Evolutionary conservation across 257 asterid species (phyloP).

Genomic region (Fraxinus cuspidata): DNA sequence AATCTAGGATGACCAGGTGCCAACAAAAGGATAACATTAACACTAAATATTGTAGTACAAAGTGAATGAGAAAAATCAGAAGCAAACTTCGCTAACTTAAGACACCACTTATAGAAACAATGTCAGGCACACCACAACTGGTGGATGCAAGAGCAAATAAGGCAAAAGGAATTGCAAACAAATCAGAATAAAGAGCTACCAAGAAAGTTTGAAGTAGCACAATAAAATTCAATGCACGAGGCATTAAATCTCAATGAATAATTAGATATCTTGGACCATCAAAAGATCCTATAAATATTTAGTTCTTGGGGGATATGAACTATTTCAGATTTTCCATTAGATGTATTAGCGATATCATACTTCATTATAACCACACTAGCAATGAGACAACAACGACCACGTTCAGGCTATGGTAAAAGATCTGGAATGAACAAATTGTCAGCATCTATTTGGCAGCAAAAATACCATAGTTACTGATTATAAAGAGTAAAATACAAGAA

Average conservation of each 20-base stretch:
- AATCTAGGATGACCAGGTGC: neutral
- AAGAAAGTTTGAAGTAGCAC: neutral
- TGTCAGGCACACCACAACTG: neutral
- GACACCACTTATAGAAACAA: slow-evolving; percentile 1
- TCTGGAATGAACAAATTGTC: neutral
- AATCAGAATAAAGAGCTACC: slow-evolving; percentile 6
- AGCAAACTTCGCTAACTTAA: neutral
- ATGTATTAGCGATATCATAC: neutral
- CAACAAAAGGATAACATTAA: slow-evolving; percentile 3
- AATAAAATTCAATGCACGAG: slow-evolving; percentile 3
- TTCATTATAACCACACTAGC: slow-evolving; percentile 3
- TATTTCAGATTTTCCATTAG: neutral
- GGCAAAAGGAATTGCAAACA: neutral
- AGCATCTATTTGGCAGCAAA: neutral
- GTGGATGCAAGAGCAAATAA: neutral
- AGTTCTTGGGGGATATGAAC: neutral
- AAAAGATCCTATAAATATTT: neutral
- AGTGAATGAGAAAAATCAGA: slow-evolving; percentile 2
- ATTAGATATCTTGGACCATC: neutral
- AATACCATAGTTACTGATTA: neutral
- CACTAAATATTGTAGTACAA: slow-evolving; percentile 1
- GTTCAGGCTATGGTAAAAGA: neutral
- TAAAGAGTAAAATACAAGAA: slow-evolving; percentile 1
- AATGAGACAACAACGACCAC: neutral
- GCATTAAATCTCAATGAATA: neutral